A percentile compares a stretch with the other conserved stretches of the same genome.
Conservation (phyloP, 2,329 filamentous ascomycete species). For the Ceratocystis lukuohia region DNA sequence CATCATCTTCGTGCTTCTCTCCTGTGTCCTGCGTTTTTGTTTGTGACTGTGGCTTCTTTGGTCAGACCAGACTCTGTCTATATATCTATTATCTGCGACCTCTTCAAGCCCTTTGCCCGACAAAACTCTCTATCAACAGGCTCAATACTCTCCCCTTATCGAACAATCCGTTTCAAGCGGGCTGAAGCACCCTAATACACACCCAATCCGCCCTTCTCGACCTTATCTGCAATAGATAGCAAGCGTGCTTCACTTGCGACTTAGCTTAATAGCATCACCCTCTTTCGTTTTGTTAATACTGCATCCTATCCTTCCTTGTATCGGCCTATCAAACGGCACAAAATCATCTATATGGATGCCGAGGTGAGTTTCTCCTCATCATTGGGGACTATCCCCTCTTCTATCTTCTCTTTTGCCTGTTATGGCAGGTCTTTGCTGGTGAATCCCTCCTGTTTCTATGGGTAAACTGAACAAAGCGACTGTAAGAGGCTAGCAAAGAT, state of each 20-base stretch:
- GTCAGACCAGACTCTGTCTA: no score
- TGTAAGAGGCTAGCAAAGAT: neutral
- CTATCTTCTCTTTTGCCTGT: neutral
- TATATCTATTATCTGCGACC: no score
- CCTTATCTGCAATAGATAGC: neutral
- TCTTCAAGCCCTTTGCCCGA: no score
- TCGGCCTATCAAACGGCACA: conserved; percentile 3
- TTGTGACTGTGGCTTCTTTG: no score
- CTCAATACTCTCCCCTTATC: neutral
- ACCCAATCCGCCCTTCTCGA: neutral
- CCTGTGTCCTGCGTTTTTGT: neutral
- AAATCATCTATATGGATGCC: conserved; percentile 18
- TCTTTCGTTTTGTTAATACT: neutral
- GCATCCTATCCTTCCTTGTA: neutral
- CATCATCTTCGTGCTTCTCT: neutral
- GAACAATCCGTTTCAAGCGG: neutral
- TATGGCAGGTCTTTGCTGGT: no score
- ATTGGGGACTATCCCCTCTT: neutral
- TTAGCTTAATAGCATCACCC: neutral
- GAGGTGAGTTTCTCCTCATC: conserved; percentile 15
- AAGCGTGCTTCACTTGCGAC: neutral
- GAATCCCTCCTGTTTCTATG: no score
- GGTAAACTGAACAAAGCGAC: no score
- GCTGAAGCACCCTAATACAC: neutral
- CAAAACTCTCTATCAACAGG: no score